Evolutionary conservation across 768 basidiomycete genomes (phyloP), one percentile per base, ranked within the genome.

Genomic region (Vararia minispora): DNA sequence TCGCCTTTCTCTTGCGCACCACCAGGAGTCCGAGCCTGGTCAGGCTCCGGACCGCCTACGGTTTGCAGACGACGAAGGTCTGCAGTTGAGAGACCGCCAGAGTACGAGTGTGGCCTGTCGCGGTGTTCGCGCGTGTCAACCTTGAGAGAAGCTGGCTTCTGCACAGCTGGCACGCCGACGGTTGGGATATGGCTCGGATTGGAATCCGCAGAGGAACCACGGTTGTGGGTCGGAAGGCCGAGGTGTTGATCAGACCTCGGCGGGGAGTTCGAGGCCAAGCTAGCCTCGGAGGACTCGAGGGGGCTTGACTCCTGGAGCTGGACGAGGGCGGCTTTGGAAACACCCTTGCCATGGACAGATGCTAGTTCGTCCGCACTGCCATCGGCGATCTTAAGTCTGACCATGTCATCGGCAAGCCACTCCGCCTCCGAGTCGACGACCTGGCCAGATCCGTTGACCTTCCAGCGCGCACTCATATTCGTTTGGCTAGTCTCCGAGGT

Each of bases 101-200:
- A 85, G 55, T 83, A 86, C 0, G 83, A 86, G 53, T 81, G 83
- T 12, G 83, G 83, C 38, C 83, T 72, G 53, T 83, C 84, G 55
- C 81, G 79, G 33, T 73, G 62, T 53, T 85, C 81, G 39, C 65
- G 47, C 31, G 66, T 59, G 26, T 62, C 65, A 28, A 66, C 59
- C 57, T 79, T 80, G 48, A 76, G 58, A 42, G 73, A 48, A 68
- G 53, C 20, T 51, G 48, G 21, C 34, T 21, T 14, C 34, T 35
- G n/a, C 22, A 35, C 10, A 14, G 16, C 16, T 35, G 22, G 34
- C 14, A 65, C n/a, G 53, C 41, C 41, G 65, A 66, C 24, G 63
- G 68, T 39, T 77, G 65, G 59, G 22, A 71, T 70, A 54, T 76
- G 75, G 49, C 72, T 73, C 31, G 46, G 43, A 62, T 63, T 33